Evolutionary conservation across 352 stramenopile genomes (phyloP).

Genomic region (Phytophthora lateralis): DNA sequence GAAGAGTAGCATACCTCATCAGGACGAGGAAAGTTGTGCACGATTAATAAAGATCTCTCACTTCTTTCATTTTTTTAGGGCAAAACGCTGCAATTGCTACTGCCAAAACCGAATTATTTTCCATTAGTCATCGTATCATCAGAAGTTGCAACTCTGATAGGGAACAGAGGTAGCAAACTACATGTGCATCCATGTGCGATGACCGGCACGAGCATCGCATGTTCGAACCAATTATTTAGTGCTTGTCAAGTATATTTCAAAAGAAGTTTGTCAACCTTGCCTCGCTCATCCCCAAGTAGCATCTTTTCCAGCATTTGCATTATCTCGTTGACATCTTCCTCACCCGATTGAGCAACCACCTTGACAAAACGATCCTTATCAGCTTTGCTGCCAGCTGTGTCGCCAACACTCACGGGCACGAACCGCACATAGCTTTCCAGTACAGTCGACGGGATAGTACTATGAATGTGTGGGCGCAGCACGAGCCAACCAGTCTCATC

Average conservation of each 20-base stretch:
- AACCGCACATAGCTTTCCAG: constrained; percentile 17
- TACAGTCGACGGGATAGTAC: neutral
- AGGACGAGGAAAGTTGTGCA: too few species aligned
- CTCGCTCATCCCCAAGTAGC: constrained; percentile 7
- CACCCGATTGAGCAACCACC: constrained; percentile 6
- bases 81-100: too few species aligned
- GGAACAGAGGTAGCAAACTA: too few species aligned
- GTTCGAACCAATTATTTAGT: too few species aligned
- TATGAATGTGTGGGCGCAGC: constrained; percentile 5
- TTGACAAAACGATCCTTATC: constrained; percentile 13
- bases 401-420: constrained; percentile 7
- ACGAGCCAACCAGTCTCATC: constrained; percentile 56
- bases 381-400: neutral
- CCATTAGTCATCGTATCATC: too few species aligned
- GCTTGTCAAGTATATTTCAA: neutral
- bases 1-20: too few species aligned
- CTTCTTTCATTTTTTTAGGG: too few species aligned
- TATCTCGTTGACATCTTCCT: constrained; percentile 17
- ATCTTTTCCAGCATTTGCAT: constrained; percentile 25
- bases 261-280: neutral
- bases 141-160: too few species aligned
- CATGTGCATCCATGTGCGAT: too few species aligned
- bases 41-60: too few species aligned
- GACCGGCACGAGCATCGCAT: too few species aligned
- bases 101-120: too few species aligned